Base-by-base conservation (phyloP, 1,139 yeast species). In the Kodamaea arcana region DNA sequence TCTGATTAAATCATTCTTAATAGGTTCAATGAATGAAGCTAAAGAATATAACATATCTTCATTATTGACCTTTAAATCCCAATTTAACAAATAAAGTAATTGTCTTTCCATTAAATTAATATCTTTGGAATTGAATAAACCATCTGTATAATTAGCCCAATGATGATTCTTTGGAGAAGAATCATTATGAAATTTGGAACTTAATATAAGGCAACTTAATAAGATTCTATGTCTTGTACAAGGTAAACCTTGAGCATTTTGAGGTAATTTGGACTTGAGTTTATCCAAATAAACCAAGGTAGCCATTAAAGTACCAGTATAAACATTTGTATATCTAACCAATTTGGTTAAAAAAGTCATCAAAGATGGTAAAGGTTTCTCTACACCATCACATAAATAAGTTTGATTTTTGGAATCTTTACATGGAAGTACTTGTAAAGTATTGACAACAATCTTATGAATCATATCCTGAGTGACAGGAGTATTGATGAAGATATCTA, bases 81-180 rank as follows among this genome's bases (percentile, higher is more conserved):
- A 83, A 58, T 81, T 73, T 51, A 83, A 64, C 37, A 83, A 65
- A 50, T 70, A 78, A 39, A 82, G 63, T 42, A 83, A 64, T 57
- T 83, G 92, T 56, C 87, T 75, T 60, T 83, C 94, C 88, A 83
- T 83, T 40, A 83, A 65, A 56, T 83, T 83, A 46, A 83, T 78
- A 54, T 83, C 94, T 44, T 78, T 78, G 36, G 71, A 62, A 33
- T 69, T 64, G 58, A 83, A 83, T 29, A 83, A 65, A 2, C 85
- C 87, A 48, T 83, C 88, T 14, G 90, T 80, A 58, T 81, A 80
- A 45, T 70, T 72, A 26, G 86, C 80, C 94, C 94, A 83, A 58
- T 83, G 88, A 46, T 68, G 65, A 58, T 83, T 83, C 51, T 81
- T 78, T 41, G 90, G 88, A 15, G 85, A 78, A 10, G 83, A 77